phyloP scores from a whole-genome alignment of 2,329 filamentous ascomycete species.

The Plectosphaerella sp. region DNA sequence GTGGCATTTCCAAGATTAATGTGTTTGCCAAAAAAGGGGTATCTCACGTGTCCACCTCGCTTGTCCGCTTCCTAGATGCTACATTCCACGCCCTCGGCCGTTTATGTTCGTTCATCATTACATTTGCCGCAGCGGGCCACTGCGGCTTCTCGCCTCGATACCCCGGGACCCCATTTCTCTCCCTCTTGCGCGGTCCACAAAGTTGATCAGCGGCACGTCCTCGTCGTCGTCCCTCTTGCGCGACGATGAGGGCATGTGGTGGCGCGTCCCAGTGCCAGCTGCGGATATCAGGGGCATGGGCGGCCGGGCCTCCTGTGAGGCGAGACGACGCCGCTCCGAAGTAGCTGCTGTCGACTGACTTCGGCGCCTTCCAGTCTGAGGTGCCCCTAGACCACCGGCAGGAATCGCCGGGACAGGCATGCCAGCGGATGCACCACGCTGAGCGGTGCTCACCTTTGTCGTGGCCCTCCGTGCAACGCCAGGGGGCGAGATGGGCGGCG shows the following conservation, averaged over 20 bases:
- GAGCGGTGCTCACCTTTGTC: not conserved
- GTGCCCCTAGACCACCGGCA: not conserved
- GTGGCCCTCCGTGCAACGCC: constrained; percentile 1
- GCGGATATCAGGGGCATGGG: constrained; percentile 5
- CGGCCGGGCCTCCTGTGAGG: constrained; percentile 10
- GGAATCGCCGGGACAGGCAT: not conserved
- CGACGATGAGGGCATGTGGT: constrained; percentile 1
- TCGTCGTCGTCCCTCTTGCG: constrained; percentile 7
- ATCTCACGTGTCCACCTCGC: constrained; percentile 8
- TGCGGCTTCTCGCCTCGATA: not conserved
- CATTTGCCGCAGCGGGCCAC: not conserved
- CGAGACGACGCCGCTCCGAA: constrained; percentile 6
- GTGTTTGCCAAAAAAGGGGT: constrained; percentile 7
- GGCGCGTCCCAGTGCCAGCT: not conserved
- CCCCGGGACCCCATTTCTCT: constrained; percentile 2
- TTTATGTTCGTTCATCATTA: not conserved
- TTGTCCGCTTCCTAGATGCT: not conserved
- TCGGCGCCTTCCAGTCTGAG: constrained; percentile 1
- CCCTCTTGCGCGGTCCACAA: constrained; percentile 9
- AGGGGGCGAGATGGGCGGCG: not conserved
- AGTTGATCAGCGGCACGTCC: constrained; percentile 13
- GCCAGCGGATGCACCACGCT: not conserved
- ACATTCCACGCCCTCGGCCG: not conserved
- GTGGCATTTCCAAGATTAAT: constrained; percentile 2
- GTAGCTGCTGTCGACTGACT: constrained; percentile 10